These are phyloP conservation scores for Monascus ruber DNA, from an alignment of 2,329 filamentous ascomycete genomes.

Conservation along the genomic window DNA sequence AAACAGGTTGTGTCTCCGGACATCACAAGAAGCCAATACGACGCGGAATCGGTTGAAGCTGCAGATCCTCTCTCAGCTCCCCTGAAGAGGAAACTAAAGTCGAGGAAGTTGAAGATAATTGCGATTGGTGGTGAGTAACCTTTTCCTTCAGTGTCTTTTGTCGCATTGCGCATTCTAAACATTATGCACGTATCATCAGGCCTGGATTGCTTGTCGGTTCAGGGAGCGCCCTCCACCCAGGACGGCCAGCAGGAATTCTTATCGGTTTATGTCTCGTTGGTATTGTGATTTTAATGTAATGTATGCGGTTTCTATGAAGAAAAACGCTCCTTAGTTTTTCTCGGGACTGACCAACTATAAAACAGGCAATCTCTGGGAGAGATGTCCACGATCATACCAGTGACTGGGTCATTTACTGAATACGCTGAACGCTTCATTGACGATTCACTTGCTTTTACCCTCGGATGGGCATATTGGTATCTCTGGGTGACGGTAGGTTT, in stretches of 20 bases:
- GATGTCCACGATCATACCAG: constrained; percentile 61
- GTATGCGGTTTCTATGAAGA: constrained; percentile 7
- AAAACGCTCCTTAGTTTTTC: neutral
- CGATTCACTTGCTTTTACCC: constrained; percentile 55
- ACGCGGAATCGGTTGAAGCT: too few species aligned
- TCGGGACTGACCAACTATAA: constrained; percentile 31
- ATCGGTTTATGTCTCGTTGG: constrained; percentile 65
- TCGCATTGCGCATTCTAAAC: constrained; percentile 12
- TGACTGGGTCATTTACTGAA: constrained; percentile 59
- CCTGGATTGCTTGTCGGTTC: constrained; percentile 62
- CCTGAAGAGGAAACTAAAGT: constrained; percentile 39
- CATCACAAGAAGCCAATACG: too few species aligned
- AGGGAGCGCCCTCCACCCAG: constrained; percentile 55
- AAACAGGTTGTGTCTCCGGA: too few species aligned
- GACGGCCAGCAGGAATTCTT: constrained; percentile 59
- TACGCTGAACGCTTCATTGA: constrained; percentile 61
- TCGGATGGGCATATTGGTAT: constrained; percentile 60
- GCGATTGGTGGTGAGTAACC: constrained; percentile 50
- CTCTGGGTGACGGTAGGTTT: constrained; percentile 30
- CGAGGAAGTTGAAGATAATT: constrained; percentile 55
- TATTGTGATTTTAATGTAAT: constrained; percentile 49
- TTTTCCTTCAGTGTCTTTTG: neutral
- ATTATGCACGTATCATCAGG: constrained; percentile 45
- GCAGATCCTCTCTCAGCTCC: constrained; percentile 13
- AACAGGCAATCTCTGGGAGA: constrained; percentile 63